Evolutionary conservation across 2,329 filamentous ascomycete genomes (phyloP), one percentile per base, ranked within the genome.

Genomic region (Xylariaceae sp.): DNA sequence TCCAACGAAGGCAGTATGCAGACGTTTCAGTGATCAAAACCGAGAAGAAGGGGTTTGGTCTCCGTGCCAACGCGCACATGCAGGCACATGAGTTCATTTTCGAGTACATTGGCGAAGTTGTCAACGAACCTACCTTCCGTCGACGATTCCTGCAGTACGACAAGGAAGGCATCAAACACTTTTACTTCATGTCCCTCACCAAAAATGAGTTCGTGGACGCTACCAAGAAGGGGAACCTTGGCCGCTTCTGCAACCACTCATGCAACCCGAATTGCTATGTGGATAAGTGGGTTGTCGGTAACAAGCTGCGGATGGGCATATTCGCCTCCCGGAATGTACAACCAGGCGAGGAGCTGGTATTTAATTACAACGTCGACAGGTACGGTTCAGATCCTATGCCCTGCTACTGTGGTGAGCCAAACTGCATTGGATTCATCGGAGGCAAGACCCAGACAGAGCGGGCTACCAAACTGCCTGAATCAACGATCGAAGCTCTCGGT

Each of bases 251-350:
- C 80, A 99, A 99, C 65, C 94, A 99, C 69, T 97, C 94, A 9
- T 99, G 94, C 78, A 96, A 94, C 68, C 94, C 94, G 15, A 99
- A 99, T 66, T 97, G 91, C 72, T 97, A 95, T 70, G 92, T 99
- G 56, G 94, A 99, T 77, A 99, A 99, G 74, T 99, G 94, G 94
- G 91, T 97, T 51, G 90, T 99, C 32, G 91, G 90, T 15, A 89
- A 95, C 63, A 97, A 96, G 74, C 76, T 97, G 66, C 91, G 94
- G 62, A 99, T 99, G 94, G 94, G 94, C 62, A 97, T 99, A 60
- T 99, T 99, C 74, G 89, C 91, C 61, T 82, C 89, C 71, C 89
- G 91, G 57, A 77, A 81, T 62, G 86, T 99, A 66, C 83, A 85
- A 65, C 85, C 88, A 15, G 94, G 94, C 48, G 94, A 99, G 69